These are phyloP conservation scores for Candida tropicalis DNA, from an alignment of 1,139 yeast species.

Conservation along the genomic window DNA sequence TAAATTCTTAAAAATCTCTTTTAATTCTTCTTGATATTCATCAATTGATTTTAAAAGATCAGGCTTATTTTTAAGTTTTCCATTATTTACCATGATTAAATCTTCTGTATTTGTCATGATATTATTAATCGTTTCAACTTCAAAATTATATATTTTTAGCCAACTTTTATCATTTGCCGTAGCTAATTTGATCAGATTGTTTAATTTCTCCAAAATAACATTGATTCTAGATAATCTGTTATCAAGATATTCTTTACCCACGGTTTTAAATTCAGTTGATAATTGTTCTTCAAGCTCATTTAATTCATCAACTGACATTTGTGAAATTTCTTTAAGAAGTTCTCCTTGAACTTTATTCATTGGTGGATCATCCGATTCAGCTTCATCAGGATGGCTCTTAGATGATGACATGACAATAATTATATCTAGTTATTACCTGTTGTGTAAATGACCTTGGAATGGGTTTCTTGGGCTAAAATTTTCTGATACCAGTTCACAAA, in stretches of 20 bases:
- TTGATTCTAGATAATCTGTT: conserved; percentile 37
- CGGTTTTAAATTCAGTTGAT: conserved; percentile 31
- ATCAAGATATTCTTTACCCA: conserved; percentile 32
- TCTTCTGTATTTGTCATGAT: conserved; percentile 40
- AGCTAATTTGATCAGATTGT: conserved; percentile 29
- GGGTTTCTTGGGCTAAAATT: no score
- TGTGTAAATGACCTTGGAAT: no score
- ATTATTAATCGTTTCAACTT: conserved; percentile 36
- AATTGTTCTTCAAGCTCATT: conserved; percentile 30
- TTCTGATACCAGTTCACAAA: no score
- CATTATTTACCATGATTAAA: conserved; percentile 23
- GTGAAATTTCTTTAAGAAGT: conserved; percentile 16
- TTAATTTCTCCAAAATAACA: conserved; percentile 29
- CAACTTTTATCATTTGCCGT: conserved; percentile 37
- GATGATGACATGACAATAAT: not conserved
- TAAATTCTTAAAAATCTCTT: conserved; percentile 29
- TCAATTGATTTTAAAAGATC: conserved; percentile 25
- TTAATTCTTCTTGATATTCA: conserved; percentile 35
- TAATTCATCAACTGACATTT: conserved; percentile 32
- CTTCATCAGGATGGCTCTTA: not conserved
- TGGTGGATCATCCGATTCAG: not conserved
- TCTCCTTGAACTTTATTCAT: not conserved
- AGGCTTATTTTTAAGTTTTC: conserved; percentile 19
- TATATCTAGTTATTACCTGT: not conserved
- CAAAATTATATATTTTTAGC: conserved; percentile 35